These are phyloP conservation scores for Yamadazyma scolyti DNA, from an alignment of 805 yeast species.

Conservation along the genomic window DNA sequence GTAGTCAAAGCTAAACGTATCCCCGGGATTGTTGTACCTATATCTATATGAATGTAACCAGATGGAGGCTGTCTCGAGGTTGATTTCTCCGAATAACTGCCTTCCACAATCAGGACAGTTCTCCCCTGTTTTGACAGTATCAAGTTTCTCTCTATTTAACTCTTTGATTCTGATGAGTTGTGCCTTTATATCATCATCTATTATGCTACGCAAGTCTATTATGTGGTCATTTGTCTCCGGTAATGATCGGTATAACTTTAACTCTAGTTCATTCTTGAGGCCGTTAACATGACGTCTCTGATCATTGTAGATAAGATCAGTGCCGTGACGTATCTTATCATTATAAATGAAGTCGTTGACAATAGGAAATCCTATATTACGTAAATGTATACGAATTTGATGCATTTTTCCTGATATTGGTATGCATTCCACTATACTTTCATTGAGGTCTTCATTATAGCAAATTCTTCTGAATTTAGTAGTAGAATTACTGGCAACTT, in stretches of 20 bases:
- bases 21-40: conserved; percentile 15
- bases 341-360: conserved; percentile 63
- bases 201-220: background rate
- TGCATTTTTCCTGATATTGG: conserved; percentile 56
- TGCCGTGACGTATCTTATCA: conserved; percentile 22
- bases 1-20: conserved; percentile 25
- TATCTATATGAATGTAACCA: conserved; percentile 45
- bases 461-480: conserved; percentile 29
- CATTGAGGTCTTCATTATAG: conserved; percentile 22
- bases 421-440: conserved; percentile 45
- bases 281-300: conserved; percentile 8
- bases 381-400: conserved; percentile 53
- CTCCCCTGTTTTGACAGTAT: conserved; percentile 21
- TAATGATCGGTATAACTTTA: conserved; percentile 18
- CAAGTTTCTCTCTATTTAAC: conserved; percentile 20
- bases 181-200: conserved; percentile 3
- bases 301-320: conserved; percentile 51
- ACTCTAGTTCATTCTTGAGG: conserved; percentile 20
- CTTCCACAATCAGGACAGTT: conserved; percentile 34
- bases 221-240: conserved; percentile 13
- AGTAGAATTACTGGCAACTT: conserved; percentile 25
- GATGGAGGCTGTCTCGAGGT: conserved; percentile 22
- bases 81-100: conserved; percentile 26
- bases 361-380: conserved; percentile 74
- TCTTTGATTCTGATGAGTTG: conserved; percentile 19